Percentiles rank a stretch among this genome's conserved stretches.
These are phyloP conservation scores for Medicago ruthenica DNA, from an alignment of 306 rosid genomes.

Conservation along the genomic window DNA sequence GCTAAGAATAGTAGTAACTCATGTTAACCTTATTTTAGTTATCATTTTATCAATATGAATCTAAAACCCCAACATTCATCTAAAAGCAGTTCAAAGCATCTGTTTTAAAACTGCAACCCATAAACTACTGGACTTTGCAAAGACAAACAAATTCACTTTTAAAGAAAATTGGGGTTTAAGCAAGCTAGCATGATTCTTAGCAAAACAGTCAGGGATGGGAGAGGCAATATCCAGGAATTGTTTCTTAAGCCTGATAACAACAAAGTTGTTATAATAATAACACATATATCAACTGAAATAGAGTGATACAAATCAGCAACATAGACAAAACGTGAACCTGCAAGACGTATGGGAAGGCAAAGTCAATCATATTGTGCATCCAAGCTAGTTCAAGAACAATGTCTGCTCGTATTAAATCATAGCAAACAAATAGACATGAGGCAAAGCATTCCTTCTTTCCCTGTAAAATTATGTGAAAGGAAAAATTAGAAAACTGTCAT, in stretches of 20 bases:
- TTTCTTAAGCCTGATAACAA: constrained; percentile 35
- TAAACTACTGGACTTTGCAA: constrained; percentile 11
- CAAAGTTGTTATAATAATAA: constrained; percentile 21
- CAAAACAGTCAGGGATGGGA: neutral
- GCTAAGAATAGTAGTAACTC: constrained; percentile 30
- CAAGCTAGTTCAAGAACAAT: constrained; percentile 93
- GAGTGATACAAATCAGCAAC: constrained; percentile 5
- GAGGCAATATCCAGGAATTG: neutral
- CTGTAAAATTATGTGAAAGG: constrained; percentile 57
- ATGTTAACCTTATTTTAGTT: constrained; percentile 7
- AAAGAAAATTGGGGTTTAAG: constrained; percentile 3
- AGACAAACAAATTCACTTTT: constrained; percentile 13
- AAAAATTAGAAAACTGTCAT: constrained; percentile 38
- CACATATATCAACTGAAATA: constrained; percentile 33
- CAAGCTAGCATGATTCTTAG: constrained; percentile 8
- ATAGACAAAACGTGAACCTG: constrained; percentile 63
- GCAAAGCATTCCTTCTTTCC: constrained; percentile 99
- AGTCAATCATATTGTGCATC: constrained; percentile 96
- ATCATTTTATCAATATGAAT: constrained; percentile 30
- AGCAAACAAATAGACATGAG: constrained; percentile 96
- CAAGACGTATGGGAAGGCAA: constrained; percentile 95
- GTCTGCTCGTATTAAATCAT: constrained; percentile 85
- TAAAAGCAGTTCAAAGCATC: constrained; percentile 33
- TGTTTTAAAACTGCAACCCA: neutral
- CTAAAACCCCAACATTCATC: constrained; percentile 30